Percentiles rank a stretch among this genome's conserved stretches.
These are phyloP conservation scores for Coemansia sp. DNA, from an alignment of 192 early-diverging fungal genomes.

Conservation along the genomic window DNA sequence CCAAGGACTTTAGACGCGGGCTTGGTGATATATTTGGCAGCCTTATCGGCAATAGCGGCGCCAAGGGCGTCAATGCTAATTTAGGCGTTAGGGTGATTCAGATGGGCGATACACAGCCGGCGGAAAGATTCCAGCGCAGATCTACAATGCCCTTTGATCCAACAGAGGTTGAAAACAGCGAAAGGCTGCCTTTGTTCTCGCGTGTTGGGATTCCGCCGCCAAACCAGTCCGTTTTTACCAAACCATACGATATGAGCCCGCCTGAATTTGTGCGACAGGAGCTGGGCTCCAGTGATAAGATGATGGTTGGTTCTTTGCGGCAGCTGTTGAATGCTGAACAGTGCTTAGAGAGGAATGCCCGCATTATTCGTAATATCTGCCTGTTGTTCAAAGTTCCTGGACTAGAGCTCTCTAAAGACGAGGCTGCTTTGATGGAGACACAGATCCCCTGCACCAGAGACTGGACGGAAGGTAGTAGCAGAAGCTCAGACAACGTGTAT, in stretches of 20 bases:
- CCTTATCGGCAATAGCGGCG: conserved; percentile 13
- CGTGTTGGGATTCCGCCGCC: conserved; percentile 46
- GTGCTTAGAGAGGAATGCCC: conserved; percentile 49
- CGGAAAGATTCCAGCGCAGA: neutral
- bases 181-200: conserved; percentile 44
- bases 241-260: conserved; percentile 34
- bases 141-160: neutral
- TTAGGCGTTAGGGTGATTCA: conserved; percentile 36
- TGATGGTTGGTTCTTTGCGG: conserved; percentile 37
- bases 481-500: conserved; percentile 3
- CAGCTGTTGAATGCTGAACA: conserved; percentile 40
- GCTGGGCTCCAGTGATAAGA: neutral
- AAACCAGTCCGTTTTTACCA: neutral
- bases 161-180: neutral
- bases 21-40: conserved; percentile 25
- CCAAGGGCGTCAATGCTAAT: conserved; percentile 12
- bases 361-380: conserved; percentile 48
- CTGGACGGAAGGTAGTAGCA: neutral
- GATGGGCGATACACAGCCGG: conserved; percentile 14
- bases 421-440: conserved; percentile 10
- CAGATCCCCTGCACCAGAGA: too few species aligned
- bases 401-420: conserved; percentile 25
- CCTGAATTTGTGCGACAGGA: neutral
- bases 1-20: conserved; percentile 7
- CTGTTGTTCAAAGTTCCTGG: conserved; percentile 39